phyloP scores from a whole-genome alignment of 257 asterid species.

The Solanum bulbocastanum region DNA sequence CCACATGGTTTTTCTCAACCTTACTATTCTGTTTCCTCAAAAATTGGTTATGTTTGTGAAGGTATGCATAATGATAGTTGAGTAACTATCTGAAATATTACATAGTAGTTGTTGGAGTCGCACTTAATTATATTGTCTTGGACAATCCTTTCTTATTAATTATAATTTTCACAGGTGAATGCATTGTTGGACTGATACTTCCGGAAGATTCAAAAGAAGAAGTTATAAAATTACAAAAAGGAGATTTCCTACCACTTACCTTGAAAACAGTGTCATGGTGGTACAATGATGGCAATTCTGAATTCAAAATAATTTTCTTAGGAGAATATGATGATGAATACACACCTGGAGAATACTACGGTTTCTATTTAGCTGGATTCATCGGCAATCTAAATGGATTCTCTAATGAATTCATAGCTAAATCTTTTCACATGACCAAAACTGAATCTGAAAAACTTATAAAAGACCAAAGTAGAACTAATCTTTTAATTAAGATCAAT shows the following conservation, averaged over 20 bases:
- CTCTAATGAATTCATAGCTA: constrained; percentile 18
- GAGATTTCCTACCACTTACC: neutral
- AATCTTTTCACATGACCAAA: constrained; percentile 6
- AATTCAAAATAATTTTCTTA: neutral
- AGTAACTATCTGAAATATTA: too few relatives aligned
- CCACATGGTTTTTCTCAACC: constrained; percentile 38
- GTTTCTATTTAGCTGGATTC: constrained; percentile 29
- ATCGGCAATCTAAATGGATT: constrained; percentile 21
- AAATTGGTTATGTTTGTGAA: constrained; percentile 33
- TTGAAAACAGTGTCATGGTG: constrained; percentile 10
- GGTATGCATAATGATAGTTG: too few relatives aligned
- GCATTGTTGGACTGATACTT: neutral
- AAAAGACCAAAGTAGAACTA: constrained; percentile 14
- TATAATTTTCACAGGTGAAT: neutral
- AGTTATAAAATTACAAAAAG: neutral
- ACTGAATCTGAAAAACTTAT: constrained; percentile 8
- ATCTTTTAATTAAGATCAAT: constrained; percentile 2
- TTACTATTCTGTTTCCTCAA: constrained; percentile 23
- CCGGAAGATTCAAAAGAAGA: neutral
- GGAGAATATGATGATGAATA: constrained; percentile 6
- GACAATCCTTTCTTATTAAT: too few relatives aligned
- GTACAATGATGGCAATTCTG: neutral
- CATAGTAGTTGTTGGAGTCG: too few relatives aligned
- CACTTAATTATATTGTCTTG: too few relatives aligned
- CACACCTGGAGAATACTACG: neutral